Base-by-base conservation (phyloP, 331 rosid genomes). In the Arachis monticola region DNA sequence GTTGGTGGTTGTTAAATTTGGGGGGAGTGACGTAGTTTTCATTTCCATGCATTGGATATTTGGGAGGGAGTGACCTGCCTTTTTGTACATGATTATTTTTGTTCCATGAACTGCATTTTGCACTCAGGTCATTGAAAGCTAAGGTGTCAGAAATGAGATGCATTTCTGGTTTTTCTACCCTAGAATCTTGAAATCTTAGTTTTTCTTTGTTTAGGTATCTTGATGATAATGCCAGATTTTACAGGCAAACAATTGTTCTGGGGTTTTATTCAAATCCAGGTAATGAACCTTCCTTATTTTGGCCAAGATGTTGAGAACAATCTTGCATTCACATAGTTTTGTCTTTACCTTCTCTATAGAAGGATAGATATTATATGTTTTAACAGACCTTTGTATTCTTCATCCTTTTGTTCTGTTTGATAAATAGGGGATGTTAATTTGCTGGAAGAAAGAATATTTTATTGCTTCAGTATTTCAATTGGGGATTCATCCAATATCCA, bases 191-290 rank as follows among this genome's bases (percentile, higher is more conserved):
- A 58, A 66, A 56, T 73, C 17, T 64, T 59, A 79, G 32, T 67
- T 60, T 84, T 83, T 45, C 63, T 76, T 76, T 80, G 70, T 58
- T 71, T 74, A 93, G 98, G 98, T 85, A 85, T 79, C 87, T 87
- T 60, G 91, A 93, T 77, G 90, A 85, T 62, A 51, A 80, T 75
- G 96, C 98, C 22, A 87, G 79, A 81, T 84, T 84, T 70, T 93
- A 88, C 52, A 87, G 97, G 90, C 98, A 93, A 78, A 85, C 97
- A 11, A 84, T 93, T 73, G 76, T 93, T 64, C 78, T 90, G 78
- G 91, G 96, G 13, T 74, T 77, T 72, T 84, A 88, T 83, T 78
- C 89, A 51, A 88, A 85, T 81, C 95, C 92, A 86, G 96, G 98
- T 91, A 65, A 76, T 46, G 46, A 64, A 40, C 46, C 46, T 79